Evolutionary conservation across 225 moss, liverwort and hornwort species (phyloP).

Genomic region (Pleurozium schreberi): DNA sequence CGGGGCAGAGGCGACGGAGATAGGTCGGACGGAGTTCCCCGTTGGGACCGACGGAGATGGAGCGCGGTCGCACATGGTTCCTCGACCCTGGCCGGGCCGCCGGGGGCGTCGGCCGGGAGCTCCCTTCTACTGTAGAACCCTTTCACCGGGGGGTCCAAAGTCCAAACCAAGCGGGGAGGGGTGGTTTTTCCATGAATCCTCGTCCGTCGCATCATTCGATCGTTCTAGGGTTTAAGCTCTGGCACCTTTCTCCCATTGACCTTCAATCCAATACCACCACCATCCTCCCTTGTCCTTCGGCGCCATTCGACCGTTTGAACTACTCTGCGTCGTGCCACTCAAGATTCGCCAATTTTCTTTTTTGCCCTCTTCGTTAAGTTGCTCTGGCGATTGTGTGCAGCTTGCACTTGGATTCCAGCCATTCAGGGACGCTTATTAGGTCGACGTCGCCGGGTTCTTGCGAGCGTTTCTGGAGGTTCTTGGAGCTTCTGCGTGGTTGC

Average conservation of each 20-base stretch:
- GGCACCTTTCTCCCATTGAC: neutral
- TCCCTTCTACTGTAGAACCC: neutral
- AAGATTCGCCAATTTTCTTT: neutral
- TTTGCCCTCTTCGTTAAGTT: neutral
- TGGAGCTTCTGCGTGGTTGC: neutral
- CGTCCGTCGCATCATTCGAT: neutral
- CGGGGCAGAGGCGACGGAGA: neutral
- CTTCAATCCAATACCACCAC: neutral
- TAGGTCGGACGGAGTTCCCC: neutral
- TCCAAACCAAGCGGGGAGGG: neutral
- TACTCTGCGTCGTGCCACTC: neutral
- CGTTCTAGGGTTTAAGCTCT: constrained; percentile 19
- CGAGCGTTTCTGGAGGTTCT: neutral
- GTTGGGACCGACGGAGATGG: neutral
- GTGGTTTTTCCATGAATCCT: neutral
- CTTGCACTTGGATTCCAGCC: neutral
- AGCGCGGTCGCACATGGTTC: neutral
- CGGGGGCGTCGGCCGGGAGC: neutral
- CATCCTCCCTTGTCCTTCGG: neutral
- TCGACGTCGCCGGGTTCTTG: neutral
- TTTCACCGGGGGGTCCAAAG: neutral
- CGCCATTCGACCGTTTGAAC: neutral
- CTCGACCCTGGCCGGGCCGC: too few relatives aligned
- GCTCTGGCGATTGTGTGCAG: neutral
- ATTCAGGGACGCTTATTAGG: neutral